Percentiles rank a stretch among this genome's conserved stretches.
These are phyloP conservation scores for Claviceps spartinae DNA, from an alignment of 2,329 filamentous ascomycete genomes.

Conservation along the genomic window DNA sequence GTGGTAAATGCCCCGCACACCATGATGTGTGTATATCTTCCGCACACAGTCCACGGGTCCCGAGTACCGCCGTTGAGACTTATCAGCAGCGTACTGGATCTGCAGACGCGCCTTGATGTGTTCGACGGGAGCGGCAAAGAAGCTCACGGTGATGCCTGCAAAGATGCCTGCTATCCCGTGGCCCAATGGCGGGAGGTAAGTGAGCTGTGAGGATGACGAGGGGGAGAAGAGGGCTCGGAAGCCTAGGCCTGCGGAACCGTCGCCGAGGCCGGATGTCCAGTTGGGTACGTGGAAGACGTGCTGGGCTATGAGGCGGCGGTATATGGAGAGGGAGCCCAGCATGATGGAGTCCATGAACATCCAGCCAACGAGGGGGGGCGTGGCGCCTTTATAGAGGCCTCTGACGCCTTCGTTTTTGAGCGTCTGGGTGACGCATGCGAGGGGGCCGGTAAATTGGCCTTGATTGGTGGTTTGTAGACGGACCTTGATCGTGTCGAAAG, in stretches of 20 bases:
- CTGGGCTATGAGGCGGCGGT: conserved; percentile 71
- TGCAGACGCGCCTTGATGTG: conserved; percentile 91
- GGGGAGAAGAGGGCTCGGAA: conserved; percentile 2
- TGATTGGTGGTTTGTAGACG: conserved; percentile 75
- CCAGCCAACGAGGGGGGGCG: conserved; percentile 87
- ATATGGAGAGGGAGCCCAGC: conserved; percentile 83
- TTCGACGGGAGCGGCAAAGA: conserved; percentile 87
- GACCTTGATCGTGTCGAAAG: conserved; percentile 95
- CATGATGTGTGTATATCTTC: conserved; percentile 60
- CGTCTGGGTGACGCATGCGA: conserved; percentile 77
- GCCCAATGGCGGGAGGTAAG: conserved; percentile 57
- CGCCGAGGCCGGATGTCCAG: conserved; percentile 15
- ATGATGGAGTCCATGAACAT: conserved; percentile 94
- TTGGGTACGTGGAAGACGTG: conserved; percentile 52
- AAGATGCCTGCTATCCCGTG: conserved; percentile 80
- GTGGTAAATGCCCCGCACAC: conserved; percentile 69
- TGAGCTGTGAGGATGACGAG: conserved; percentile 3
- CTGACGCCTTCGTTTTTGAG: conserved; percentile 70
- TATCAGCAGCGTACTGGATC: conserved; percentile 77
- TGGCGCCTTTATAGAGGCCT: conserved; percentile 89
- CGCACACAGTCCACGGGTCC: conserved; percentile 74
- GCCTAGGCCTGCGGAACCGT: conserved; percentile 8
- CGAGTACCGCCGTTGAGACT: conserved; percentile 64
- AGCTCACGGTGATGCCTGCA: conserved; percentile 79
- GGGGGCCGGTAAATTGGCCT: conserved; percentile 68